Evolutionary conservation across 176 grass and related monocot species (phyloP).

Genomic region (Bromus sterilis): DNA sequence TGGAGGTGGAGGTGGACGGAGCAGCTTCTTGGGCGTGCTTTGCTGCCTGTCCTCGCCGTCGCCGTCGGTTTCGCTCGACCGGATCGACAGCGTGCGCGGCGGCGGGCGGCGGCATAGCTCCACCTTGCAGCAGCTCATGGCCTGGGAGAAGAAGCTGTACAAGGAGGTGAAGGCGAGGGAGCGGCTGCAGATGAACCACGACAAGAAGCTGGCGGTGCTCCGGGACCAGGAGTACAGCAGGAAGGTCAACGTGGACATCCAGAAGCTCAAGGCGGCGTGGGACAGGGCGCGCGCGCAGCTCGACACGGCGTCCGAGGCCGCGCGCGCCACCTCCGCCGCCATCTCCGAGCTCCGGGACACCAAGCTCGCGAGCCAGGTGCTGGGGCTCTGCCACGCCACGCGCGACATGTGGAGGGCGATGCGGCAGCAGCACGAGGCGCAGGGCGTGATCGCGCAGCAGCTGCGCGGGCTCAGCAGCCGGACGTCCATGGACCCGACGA

Average conservation of each 20-base stretch:
- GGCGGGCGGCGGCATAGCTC: constrained; percentile 43
- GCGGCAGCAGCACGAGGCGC: constrained; percentile 56
- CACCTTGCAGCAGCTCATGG: constrained; percentile 67
- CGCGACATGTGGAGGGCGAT: constrained; percentile 53
- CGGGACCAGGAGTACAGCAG: constrained; percentile 43
- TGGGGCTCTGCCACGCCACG: constrained; percentile 44
- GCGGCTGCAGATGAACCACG: constrained; percentile 49
- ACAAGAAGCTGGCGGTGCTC: constrained; percentile 51
- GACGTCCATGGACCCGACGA: constrained; percentile 44
- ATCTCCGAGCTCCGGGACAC: constrained; percentile 57
- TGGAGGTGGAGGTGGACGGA: constrained; percentile 48
- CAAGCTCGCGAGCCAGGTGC: constrained; percentile 56
- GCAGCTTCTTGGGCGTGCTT: constrained; percentile 42
- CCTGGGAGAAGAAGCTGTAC: constrained; percentile 90
- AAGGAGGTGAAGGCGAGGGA: constrained; percentile 72
- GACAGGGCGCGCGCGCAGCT: constrained; percentile 46
- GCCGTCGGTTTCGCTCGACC: constrained; percentile 35
- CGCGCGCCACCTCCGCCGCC: constrained; percentile 36
- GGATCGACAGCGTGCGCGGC: constrained; percentile 29
- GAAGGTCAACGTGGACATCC: constrained; percentile 47
- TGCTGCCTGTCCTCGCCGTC: constrained; percentile 46
- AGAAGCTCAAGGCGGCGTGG: constrained; percentile 55
- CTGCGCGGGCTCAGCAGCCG: constrained; percentile 52
- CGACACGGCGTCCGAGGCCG: constrained; percentile 19
- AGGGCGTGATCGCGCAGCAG: constrained; percentile 52